Percentiles rank a stretch among this genome's conserved stretches.
Conservation (phyloP, 1,139 yeast species). For the Debaryomycetaceae sp. region DNA sequence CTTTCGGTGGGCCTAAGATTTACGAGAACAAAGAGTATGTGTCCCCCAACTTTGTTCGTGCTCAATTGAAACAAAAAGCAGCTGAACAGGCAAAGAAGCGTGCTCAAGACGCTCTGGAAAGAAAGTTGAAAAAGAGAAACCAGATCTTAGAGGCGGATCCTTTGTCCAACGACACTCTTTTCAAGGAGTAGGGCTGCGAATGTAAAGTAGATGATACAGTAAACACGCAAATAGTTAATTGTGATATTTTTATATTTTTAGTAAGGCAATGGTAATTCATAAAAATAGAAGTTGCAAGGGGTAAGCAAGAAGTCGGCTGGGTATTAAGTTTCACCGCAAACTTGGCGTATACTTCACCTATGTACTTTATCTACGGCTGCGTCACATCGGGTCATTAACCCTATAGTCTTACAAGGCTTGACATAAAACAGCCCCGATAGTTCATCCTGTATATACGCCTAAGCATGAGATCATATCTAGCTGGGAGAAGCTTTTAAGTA, state of each 20-base stretch:
- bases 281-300: too few relatives aligned
- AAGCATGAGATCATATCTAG: neutral
- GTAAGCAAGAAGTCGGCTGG: too few relatives aligned
- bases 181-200: slow-evolving; percentile 37
- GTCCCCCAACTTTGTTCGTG: slow-evolving; percentile 91
- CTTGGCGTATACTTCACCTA: too few relatives aligned
- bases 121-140: slow-evolving; percentile 74
- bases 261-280: too few relatives aligned
- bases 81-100: slow-evolving; percentile 79
- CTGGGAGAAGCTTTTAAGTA: neutral
- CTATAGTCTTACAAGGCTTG: too few relatives aligned
- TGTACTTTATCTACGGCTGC: too few relatives aligned
- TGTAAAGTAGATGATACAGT: too few relatives aligned
- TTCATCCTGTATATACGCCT: neutral
- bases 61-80: slow-evolving; percentile 76
- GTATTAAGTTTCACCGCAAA: too few relatives aligned
- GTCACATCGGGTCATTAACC: too few relatives aligned
- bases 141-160: slow-evolving; percentile 79
- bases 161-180: slow-evolving; percentile 72
- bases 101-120: slow-evolving; percentile 73
- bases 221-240: too few relatives aligned
- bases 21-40: slow-evolving; percentile 96
- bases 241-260: too few relatives aligned
- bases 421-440: neutral
- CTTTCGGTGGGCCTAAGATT: slow-evolving; percentile 97